Conservation (phyloP, 495 filamentous ascomycete species). For the Polyplosphaeria fusca region DNA sequence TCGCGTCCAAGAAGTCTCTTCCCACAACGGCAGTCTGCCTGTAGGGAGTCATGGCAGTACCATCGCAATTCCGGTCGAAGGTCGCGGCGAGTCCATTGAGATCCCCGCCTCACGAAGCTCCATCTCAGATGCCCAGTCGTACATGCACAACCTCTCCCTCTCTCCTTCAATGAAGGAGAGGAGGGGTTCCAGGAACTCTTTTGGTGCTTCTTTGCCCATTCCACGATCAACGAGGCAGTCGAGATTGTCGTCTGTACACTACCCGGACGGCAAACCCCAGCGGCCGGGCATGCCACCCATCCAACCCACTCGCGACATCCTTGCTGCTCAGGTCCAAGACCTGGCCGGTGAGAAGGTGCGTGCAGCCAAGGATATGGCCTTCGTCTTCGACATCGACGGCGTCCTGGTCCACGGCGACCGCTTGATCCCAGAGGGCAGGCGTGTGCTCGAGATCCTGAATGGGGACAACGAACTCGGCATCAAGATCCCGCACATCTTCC, state of each 20-base stretch:
- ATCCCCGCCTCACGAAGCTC: constrained; percentile 68
- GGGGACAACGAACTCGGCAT: constrained; percentile 66
- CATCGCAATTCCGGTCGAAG: constrained; percentile 41
- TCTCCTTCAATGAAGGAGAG: constrained; percentile 64
- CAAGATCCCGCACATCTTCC: constrained; percentile 69
- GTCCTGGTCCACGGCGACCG: constrained; percentile 64
- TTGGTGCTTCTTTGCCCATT: constrained; percentile 73
- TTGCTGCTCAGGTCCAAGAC: constrained; percentile 71
- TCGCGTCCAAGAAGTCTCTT: constrained; percentile 34
- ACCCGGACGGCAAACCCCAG: constrained; percentile 38
- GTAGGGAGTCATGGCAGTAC: constrained; percentile 1
- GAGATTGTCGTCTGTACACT: constrained; percentile 57
- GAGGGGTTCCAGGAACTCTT: constrained; percentile 72
- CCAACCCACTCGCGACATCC: constrained; percentile 61
- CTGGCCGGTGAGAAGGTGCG: constrained; percentile 65
- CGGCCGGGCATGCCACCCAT: constrained; percentile 50
- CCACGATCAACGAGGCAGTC: constrained; percentile 68
- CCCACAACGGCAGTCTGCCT: constrained; percentile 8
- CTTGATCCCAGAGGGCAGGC: constrained; percentile 58
- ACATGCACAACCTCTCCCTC: constrained; percentile 71
- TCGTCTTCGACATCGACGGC: constrained; percentile 66
- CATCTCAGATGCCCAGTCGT: constrained; percentile 63
- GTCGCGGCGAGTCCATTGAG: constrained; percentile 55
- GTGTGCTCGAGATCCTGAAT: constrained; percentile 61
- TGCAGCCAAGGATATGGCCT: constrained; percentile 63